Evolutionary conservation across 768 basidiomycete species (phyloP), one percentile per base, ranked within the genome.

Genomic region (Zangia roseola): DNA sequence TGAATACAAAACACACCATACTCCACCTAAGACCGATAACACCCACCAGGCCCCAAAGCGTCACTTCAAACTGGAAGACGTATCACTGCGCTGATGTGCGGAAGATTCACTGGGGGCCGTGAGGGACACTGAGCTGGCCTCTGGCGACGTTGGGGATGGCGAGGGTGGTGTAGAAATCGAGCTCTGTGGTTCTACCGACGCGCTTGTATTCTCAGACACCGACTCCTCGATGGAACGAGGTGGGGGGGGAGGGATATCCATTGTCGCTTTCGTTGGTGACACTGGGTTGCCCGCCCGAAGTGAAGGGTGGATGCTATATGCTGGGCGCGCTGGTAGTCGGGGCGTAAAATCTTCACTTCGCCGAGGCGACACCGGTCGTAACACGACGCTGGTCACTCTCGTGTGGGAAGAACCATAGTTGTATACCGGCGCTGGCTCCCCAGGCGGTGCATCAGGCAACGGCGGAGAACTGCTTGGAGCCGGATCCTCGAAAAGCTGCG

Each of bases 221-320:
- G 47, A 21, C 13, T 55, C 64, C 43, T 72, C 71, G 10, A 54
- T 52, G 9, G 58, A 41, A 40, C 64, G 64, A 25, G 59, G 53
- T 14, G 64, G 63, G 21, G 67, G 37, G 2, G 67, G 54, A 63
- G 64, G 53, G 49, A 67, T 47, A 40, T 67, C 62, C 59, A 62
- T 64, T 10, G 58, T 70, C 34, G 72, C 74, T 55, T 69, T 70
- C 17, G 62, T 74, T 5, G 85, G 82, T 1, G 81, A 76, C 30
- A 70, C 62, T 16, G 75, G 72, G 59, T 75, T 76, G 9, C 28
- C 24, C 17, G 73, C 72, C 23, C 87, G 80, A 20, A 81, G 71
- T 12, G 88, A 89, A 12, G 88, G 89, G 55, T 91, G 89, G 45
- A 91, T 91, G 60, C 88, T 91, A 39, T 74, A 78, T 13, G 78